Evolutionary conservation across 2,329 filamentous ascomycete species (phyloP).

Genomic region (Lachnellula suecica): DNA sequence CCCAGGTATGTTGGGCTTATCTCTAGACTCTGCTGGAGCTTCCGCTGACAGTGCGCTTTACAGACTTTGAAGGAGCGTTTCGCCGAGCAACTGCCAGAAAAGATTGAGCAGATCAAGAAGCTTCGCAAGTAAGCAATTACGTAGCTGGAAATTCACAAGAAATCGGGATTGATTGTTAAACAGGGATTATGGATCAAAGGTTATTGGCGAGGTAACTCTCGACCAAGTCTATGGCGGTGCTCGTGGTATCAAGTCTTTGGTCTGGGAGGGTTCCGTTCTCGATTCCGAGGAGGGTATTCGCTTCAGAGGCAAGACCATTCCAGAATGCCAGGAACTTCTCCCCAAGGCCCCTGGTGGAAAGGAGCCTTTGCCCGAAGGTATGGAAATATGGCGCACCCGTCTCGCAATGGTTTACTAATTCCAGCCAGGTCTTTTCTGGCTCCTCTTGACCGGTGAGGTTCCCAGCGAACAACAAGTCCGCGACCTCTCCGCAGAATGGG

Average conservation of each 20-base stretch:
- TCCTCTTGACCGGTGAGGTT: constrained; percentile 96
- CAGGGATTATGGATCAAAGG: constrained; percentile 92
- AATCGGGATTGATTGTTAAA: constrained; percentile 21
- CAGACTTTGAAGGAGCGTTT: constrained; percentile 98
- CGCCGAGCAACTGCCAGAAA: constrained; percentile 89
- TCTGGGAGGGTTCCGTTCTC: constrained; percentile 98
- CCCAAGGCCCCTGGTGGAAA: constrained; percentile 95
- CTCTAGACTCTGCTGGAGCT: constrained; percentile 5
- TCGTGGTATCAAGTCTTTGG: constrained; percentile 96
- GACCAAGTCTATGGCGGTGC: constrained; percentile 99
- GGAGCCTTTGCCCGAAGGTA: constrained; percentile 94
- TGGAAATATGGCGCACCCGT: constrained; percentile 14
- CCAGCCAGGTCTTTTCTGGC: constrained; percentile 88
- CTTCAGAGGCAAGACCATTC: constrained; percentile 98
- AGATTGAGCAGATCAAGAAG: constrained; percentile 99
- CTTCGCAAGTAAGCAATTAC: constrained; percentile 75
- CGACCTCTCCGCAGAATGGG: constrained; percentile 97
- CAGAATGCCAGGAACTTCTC: constrained; percentile 95
- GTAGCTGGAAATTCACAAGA: neutral
- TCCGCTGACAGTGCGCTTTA: constrained; percentile 13
- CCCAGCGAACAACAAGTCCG: constrained; percentile 97
- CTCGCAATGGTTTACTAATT: constrained; percentile 6
- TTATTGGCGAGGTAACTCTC: constrained; percentile 95
- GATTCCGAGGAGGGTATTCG: constrained; percentile 99
- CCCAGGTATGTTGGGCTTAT: constrained; percentile 60